These are phyloP conservation scores for Sclerotinia borealis DNA, from an alignment of 2,329 filamentous ascomycete species.

Conservation along the genomic window DNA sequence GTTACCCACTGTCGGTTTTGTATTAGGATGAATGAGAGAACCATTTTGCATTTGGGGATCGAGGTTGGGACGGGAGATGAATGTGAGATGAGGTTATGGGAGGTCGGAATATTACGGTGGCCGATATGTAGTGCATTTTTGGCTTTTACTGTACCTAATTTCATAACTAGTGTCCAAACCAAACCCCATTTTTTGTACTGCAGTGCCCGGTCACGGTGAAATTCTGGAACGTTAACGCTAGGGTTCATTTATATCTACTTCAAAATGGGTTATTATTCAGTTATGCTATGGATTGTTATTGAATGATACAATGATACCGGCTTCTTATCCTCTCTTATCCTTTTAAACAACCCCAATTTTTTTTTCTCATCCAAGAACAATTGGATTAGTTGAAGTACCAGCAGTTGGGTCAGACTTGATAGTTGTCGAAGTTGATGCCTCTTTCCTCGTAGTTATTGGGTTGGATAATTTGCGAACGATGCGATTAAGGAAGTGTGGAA, in stretches of 20 bases:
- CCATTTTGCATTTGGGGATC: constrained; percentile 25
- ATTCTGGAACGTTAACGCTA: background rate
- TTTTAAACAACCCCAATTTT: background rate
- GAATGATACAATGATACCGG: no score
- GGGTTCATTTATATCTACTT: background rate
- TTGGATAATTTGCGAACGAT: background rate
- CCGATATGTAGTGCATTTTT: background rate
- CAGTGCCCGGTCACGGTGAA: no score
- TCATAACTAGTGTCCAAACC: no score
- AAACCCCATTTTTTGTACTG: no score
- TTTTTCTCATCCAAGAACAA: background rate
- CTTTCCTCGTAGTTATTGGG: background rate
- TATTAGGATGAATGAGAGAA: constrained; percentile 84
- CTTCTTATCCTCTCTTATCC: background rate
- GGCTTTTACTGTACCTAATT: no score
- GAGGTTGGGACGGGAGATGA: background rate
- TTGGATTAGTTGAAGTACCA: background rate
- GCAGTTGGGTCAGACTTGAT: background rate
- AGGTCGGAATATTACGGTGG: constrained; percentile 5
- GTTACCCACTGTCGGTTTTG: constrained; percentile 72
- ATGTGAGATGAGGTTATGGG: background rate
- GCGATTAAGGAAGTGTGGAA: background rate
- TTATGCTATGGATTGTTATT: background rate
- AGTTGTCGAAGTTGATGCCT: background rate
- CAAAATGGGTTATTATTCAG: background rate